Evolutionary conservation across 2,329 filamentous ascomycete genomes (phyloP), one percentile per base, ranked within the genome.

Genomic region (Apiospora phragmitis): DNA sequence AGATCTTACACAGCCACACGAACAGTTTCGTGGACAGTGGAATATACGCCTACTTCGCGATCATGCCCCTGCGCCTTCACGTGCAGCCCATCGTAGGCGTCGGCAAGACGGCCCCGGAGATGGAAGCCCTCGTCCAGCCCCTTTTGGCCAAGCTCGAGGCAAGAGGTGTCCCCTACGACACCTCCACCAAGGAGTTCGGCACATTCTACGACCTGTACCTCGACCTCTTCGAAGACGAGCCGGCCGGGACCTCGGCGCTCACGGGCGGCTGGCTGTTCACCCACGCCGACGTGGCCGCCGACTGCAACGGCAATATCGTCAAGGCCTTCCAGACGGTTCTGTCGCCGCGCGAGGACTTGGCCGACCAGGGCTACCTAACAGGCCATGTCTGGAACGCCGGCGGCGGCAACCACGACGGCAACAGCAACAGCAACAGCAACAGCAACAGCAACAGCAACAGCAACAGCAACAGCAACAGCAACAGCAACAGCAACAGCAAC

Each of bases 1-100:
- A 79, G 12, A 80, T 81, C 16, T 89, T 86, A 77, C 85, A 88
- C 75, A 79, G 79, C 65, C 81, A 82, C 70, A 74, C 81, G 51
- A 81, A 80, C 69, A 74, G 79, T 71, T 80, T 83, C 49, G 83
- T 86, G 65, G 80, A 81, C 32, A 77, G 80, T 29, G 79, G 84
- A 1, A 79, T 86, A 14, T 81, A 82, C 59, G 77, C 84, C 26
- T 85, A 84, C 71, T 86, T 84, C 72, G 83, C 83, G 65, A 76
- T 85, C 1, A 79, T 81, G 8, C 81, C 83, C 51, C 77, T 82
- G 65, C 83, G 77, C 43, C 77, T 85, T 21, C 78, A 80, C 69
- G 79, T 83, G n/a, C 78, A 79, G n/a, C 81, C 81, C 5, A 76
- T 81, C n/a, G n/a, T n/a, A n/a, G n/a, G n/a, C n/a, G n/a, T n/a